Evolutionary conservation across 495 filamentous ascomycete species (phyloP).

Genomic region (Sordaria brevicollis): DNA sequence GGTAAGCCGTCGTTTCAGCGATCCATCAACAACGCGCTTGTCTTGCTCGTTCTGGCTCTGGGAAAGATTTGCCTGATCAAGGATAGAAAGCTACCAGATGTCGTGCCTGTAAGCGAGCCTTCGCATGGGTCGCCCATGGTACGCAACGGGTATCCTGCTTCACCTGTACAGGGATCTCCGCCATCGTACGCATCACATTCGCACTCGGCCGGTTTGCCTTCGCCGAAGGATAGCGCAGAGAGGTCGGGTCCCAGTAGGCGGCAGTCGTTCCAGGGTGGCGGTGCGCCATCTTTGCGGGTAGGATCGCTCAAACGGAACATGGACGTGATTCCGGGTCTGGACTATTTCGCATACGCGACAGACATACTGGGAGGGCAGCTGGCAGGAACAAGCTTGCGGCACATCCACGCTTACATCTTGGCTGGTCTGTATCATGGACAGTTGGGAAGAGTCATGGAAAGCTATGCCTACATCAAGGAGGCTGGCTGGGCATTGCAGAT

Average conservation of each 20-base stretch:
- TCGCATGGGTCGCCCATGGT: slow-evolving; percentile 33
- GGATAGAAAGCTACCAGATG: slow-evolving; percentile 48
- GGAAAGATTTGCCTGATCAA: slow-evolving; percentile 70
- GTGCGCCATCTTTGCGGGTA: slow-evolving; percentile 9
- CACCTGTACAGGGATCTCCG: slow-evolving; percentile 40
- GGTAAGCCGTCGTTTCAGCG: slow-evolving; percentile 39
- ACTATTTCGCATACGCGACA: slow-evolving; percentile 77
- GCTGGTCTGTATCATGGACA: slow-evolving; percentile 86
- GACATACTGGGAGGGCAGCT: slow-evolving; percentile 76
- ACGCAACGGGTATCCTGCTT: slow-evolving; percentile 36
- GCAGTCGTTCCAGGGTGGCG: slow-evolving; percentile 31
- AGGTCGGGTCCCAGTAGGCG: slow-evolving; percentile 29
- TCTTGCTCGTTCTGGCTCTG: slow-evolving; percentile 74
- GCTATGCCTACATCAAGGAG: slow-evolving; percentile 75
- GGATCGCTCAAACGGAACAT: slow-evolving; percentile 49
- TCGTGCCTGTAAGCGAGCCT: slow-evolving; percentile 36
- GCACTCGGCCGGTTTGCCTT: slow-evolving; percentile 31
- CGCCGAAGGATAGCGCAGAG: slow-evolving; percentile 37
- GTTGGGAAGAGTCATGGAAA: slow-evolving; percentile 76
- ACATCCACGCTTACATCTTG: slow-evolving; percentile 78
- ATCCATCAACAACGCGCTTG: slow-evolving; percentile 61
- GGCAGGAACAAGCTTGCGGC: slow-evolving; percentile 65
- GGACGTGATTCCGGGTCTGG: slow-evolving; percentile 81
- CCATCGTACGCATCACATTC: slow-evolving; percentile 28
- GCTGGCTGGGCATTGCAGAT: slow-evolving; percentile 69